Evolutionary conservation across 2,329 filamentous ascomycete genomes (phyloP).

Genomic region (Stachybotrys echinatus): DNA sequence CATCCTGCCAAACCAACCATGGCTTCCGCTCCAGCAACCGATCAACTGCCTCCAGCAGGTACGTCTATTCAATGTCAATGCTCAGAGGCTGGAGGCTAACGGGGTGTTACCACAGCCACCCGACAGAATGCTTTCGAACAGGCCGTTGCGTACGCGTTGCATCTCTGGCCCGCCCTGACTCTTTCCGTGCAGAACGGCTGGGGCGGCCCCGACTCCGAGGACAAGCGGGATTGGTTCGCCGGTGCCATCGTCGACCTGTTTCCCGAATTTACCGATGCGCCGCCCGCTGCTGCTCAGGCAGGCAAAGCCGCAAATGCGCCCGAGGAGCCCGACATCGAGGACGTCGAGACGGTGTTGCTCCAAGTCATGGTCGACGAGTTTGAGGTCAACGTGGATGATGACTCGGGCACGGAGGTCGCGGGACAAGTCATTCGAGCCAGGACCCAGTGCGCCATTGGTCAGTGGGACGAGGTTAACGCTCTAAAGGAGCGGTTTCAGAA

Average conservation of each 20-base stretch:
- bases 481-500: slow-evolving; percentile 60
- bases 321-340: slow-evolving; percentile 62
- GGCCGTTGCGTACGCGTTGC: slow-evolving; percentile 75
- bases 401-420: slow-evolving; percentile 71
- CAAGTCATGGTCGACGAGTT: slow-evolving; percentile 97
- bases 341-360: slow-evolving; percentile 78
- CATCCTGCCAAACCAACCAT: slow-evolving; percentile 17
- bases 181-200: slow-evolving; percentile 83
- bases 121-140: slow-evolving; percentile 73
- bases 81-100: not conserved
- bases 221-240: slow-evolving; percentile 96
- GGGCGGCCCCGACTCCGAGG: slow-evolving; percentile 75
- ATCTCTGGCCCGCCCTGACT: slow-evolving; percentile 83
- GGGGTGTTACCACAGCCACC: slow-evolving; percentile 31
- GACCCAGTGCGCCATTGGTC: slow-evolving; percentile 57
- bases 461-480: slow-evolving; percentile 58
- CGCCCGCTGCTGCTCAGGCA: slow-evolving; percentile 18
- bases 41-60: slow-evolving; percentile 25
- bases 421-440: slow-evolving; percentile 64
- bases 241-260: slow-evolving; percentile 82
- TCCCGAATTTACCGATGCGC: slow-evolving; percentile 51
- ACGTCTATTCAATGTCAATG: slow-evolving; percentile 3
- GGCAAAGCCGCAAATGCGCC: slow-evolving; percentile 11
- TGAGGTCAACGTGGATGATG: slow-evolving; percentile 87
- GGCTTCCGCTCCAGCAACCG: slow-evolving; percentile 22